Conservation (phyloP, 371 early-diverging fungal species). For the Amoeboaphelidium occidentale region DNA sequence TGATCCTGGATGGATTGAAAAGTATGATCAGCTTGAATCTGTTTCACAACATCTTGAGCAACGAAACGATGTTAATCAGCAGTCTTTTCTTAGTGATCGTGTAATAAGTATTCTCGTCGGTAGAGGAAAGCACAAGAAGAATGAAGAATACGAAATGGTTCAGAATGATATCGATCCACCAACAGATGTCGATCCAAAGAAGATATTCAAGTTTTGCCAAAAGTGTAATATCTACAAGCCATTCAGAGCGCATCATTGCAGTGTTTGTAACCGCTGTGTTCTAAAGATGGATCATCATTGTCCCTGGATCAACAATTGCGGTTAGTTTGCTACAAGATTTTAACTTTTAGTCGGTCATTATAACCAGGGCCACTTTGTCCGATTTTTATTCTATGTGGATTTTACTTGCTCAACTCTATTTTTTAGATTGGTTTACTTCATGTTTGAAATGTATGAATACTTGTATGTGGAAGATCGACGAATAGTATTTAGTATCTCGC, state of each 20-base stretch:
- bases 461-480: neutral
- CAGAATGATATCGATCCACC: neutral
- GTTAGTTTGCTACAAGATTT: too few relatives aligned
- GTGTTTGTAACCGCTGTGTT: conserved; percentile 15
- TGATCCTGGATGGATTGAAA: neutral
- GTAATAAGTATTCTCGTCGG: neutral
- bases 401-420: neutral
- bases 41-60: too few relatives aligned
- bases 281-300: conserved; percentile 21
- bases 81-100: neutral
- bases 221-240: conserved; percentile 21
- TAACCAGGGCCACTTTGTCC: conserved; percentile 18
- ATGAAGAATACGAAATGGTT: neutral
- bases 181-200: neutral
- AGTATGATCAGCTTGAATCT: too few relatives aligned
- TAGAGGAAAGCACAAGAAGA: neutral
- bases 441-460: neutral
- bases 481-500: conserved; percentile 1
- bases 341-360: conserved; percentile 20
- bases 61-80: too few relatives aligned
- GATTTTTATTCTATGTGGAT: conserved; percentile 10
- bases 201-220: conserved; percentile 5
- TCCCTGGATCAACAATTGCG: conserved; percentile 10
- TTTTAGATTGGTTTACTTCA: neutral
- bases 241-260: conserved; percentile 19